Evolutionary conservation across 164 flowering plant species (phyloP), one percentile per base, ranked within the genome.

Genomic region (Warburgia ugandensis): DNA sequence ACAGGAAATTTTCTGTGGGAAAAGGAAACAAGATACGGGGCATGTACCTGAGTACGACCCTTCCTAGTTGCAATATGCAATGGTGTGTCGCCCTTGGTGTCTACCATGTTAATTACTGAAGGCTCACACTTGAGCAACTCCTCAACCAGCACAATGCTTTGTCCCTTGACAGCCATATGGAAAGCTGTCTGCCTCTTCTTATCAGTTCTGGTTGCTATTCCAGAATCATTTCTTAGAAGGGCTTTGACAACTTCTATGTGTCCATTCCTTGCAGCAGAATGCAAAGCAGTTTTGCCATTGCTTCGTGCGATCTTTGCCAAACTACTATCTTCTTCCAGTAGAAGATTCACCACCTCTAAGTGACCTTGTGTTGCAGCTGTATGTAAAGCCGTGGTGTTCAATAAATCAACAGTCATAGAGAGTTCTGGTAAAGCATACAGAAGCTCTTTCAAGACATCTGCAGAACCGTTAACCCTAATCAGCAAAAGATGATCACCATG

Each of bases 111-210:
- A 16, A 86, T 50, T 29, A 72, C 52, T 6, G 73, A 52, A 38
- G 84, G 83, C 54, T 75, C 80, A 3, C 64, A 74, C 42, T 54
- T 77, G 25, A 88, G 72, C 64, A 92, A 51, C 72, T 73, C 91
- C 55, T 78, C 88, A 25, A 92, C 94, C 27, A 92, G 68, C 61
- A 76, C 86, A 50, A 77, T 51, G 26, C 63, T 88, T 54, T 74
- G 84, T 13, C 95, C 96, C 59, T 92, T 92, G 28, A 68, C 94
- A 0, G 98, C 94, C 98, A 92, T 92, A 73, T 92, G 98, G 57
- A 92, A 87, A 0, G 98, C 95, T 1, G 96, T 81, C 65, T 92
- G 98, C 3, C 96, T 94, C 74, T 92, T 92, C 70, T 85, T 88
- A 59, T 92, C 98, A 9, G 52, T 77, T 46, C 90, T 49, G 6